A percentile compares a stretch with the other conserved stretches of the same genome.
phyloP scores from a whole-genome alignment of 176 grass and related monocot species.

The Cenchrus fungigraminus region DNA sequence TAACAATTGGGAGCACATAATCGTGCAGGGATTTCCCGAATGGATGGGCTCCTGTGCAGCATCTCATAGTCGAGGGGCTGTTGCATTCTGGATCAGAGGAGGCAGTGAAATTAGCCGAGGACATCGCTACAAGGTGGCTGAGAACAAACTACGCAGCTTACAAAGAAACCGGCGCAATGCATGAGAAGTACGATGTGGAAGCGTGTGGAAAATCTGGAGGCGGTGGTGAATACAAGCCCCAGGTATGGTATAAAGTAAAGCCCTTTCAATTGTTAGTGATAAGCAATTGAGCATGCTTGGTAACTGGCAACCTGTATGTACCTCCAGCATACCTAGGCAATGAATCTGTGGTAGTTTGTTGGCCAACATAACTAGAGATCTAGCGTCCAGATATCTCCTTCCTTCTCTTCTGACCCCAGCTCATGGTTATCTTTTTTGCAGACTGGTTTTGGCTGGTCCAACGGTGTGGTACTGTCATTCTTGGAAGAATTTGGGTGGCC shows the following conservation, averaged over 20 bases:
- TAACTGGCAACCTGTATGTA: neutral
- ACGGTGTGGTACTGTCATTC: conserved; percentile 84
- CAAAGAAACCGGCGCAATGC: conserved; percentile 68
- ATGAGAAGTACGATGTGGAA: conserved; percentile 87
- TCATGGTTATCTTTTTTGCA: conserved; percentile 37
- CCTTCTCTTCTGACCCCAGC: neutral
- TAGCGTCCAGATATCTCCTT: neutral
- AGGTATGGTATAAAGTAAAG: conserved; percentile 54
- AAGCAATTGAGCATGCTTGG: too few species aligned
- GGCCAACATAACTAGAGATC: neutral
- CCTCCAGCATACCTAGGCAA: neutral
- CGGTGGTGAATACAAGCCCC: conserved; percentile 83
- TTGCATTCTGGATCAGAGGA: conserved; percentile 47
- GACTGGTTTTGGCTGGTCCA: conserved; percentile 99
- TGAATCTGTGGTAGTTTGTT: neutral
- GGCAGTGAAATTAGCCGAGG: conserved; percentile 64
- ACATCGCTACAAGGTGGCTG: conserved; percentile 85
- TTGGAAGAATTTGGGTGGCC: conserved; percentile 97
- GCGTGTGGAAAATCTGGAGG: conserved; percentile 75
- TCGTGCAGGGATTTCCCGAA: conserved; percentile 87
- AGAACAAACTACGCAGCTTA: conserved; percentile 85
- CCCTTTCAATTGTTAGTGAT: neutral
- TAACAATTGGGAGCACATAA: neutral
- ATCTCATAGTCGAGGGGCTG: conserved; percentile 84
- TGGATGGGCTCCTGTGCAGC: conserved; percentile 91